Percentiles rank a stretch among this genome's conserved stretches.
phyloP scores from a whole-genome alignment of 2,329 filamentous ascomycete species.

The Sarocladiaceae sp. region DNA sequence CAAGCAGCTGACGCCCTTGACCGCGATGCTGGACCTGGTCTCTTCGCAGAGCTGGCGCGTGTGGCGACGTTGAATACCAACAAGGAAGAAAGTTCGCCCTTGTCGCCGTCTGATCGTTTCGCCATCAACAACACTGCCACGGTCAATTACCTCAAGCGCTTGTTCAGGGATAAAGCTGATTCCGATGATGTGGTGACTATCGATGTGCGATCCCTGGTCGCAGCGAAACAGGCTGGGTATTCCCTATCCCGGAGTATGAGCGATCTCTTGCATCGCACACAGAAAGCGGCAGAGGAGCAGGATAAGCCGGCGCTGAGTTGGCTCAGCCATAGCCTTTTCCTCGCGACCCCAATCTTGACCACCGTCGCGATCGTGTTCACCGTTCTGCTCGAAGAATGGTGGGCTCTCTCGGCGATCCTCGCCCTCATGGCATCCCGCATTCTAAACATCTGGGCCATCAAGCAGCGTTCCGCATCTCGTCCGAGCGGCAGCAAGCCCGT shows the following conservation, averaged over 20 bases:
- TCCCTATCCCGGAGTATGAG: conserved; percentile 15
- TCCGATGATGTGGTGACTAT: conserved; percentile 19
- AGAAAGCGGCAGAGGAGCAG: conserved; percentile 14
- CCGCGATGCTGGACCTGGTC: conserved; percentile 30
- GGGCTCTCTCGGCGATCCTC: conserved; percentile 40
- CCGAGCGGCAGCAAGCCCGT: not conserved
- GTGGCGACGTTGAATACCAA: conserved; percentile 15
- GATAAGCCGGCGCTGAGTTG: conserved; percentile 33
- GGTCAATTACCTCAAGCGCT: conserved; percentile 34
- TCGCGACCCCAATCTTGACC: conserved; percentile 41
- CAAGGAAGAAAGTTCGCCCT: conserved; percentile 23
- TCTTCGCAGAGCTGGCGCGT: conserved; percentile 18
- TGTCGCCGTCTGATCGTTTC: conserved; percentile 18
- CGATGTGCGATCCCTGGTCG: conserved; percentile 18
- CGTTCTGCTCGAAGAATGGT: conserved; percentile 44
- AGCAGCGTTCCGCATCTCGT: conserved; percentile 32
- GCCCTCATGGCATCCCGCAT: conserved; percentile 47
- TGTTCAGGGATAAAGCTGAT: conserved; percentile 18
- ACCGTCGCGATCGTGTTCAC: conserved; percentile 35
- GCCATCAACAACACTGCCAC: conserved; percentile 45
- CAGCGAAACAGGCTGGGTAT: conserved; percentile 14
- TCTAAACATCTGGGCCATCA: conserved; percentile 51
- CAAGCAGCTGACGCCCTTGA: conserved; percentile 47
- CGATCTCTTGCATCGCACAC: conserved; percentile 9
- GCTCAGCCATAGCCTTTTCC: conserved; percentile 42